Percentiles rank a stretch among this genome's conserved stretches.
phyloP scores from a whole-genome alignment of 495 filamentous ascomycete species.

The Xylaria sp. region DNA sequence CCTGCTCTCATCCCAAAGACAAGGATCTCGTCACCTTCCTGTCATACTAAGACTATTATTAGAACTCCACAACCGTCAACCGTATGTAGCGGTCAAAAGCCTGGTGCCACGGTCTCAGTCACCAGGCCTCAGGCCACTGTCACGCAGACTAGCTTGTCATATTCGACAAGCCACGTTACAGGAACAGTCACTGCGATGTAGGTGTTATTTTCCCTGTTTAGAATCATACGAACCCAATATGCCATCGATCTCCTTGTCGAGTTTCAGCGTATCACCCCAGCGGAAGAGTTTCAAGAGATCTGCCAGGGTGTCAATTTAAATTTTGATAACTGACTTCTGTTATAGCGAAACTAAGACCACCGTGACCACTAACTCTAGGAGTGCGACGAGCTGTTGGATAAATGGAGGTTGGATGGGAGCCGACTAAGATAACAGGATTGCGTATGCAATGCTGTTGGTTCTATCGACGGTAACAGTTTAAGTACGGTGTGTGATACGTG shows the following conservation, averaged over 20 bases:
- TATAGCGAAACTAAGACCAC: constrained; percentile 44
- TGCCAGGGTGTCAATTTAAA: not conserved
- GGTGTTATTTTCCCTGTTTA: constrained; percentile 15
- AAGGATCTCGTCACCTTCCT: not conserved
- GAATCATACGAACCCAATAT: not conserved
- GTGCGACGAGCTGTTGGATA: constrained; percentile 48
- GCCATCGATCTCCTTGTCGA: not conserved
- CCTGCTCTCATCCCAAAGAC: not conserved
- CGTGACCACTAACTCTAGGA: constrained; percentile 44
- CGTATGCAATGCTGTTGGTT: not conserved
- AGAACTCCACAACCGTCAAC: constrained; percentile 51
- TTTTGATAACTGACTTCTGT: not conserved
- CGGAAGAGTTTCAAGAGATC: not conserved
- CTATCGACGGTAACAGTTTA: not conserved
- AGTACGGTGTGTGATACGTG: not conserved
- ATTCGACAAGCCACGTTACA: constrained; percentile 46
- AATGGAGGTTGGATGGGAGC: constrained; percentile 45
- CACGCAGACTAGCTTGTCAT: constrained; percentile 48
- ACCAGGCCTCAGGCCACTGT: constrained; percentile 36
- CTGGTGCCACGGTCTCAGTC: constrained; percentile 45
- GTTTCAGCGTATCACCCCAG: not conserved
- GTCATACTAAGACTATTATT: not conserved
- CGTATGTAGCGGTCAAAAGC: constrained; percentile 41
- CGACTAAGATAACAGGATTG: not conserved
- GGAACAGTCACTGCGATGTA: constrained; percentile 52